A percentile compares a stretch with the other conserved stretches of the same genome.
Conservation (phyloP, 2,329 filamentous ascomycete genomes). For the Dactylellina cionopaga region DNA sequence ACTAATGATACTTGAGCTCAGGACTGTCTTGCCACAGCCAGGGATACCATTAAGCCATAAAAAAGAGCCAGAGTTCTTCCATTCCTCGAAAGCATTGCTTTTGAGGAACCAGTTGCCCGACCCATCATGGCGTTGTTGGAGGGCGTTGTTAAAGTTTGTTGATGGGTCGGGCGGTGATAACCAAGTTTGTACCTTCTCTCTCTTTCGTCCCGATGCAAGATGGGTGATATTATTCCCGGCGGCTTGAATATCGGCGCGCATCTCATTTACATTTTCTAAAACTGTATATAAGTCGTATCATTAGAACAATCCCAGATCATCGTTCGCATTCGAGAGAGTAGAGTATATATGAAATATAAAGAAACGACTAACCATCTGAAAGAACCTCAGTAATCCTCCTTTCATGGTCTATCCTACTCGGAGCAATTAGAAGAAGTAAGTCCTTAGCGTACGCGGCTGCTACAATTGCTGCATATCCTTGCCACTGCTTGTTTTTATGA, state of each 20-base stretch:
- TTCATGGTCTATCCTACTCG: background rate
- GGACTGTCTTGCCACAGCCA: slow-evolving; percentile 63
- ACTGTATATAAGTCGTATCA: too few relatives aligned
- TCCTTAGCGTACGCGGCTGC: slow-evolving; percentile 15
- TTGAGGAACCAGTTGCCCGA: too few relatives aligned
- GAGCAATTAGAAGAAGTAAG: background rate
- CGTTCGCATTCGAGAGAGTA: too few relatives aligned
- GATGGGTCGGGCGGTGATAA: slow-evolving; percentile 59
- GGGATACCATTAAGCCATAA: too few relatives aligned
- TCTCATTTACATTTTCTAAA: background rate
- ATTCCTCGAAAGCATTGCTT: too few relatives aligned
- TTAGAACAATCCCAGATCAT: too few relatives aligned
- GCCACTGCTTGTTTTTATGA: too few relatives aligned
- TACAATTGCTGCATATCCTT: slow-evolving; percentile 14
- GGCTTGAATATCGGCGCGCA: background rate
- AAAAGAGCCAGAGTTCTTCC: too few relatives aligned
- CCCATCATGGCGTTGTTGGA: too few relatives aligned
- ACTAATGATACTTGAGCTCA: slow-evolving; percentile 61
- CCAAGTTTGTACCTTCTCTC: slow-evolving; percentile 58
- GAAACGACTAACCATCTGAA: too few relatives aligned
- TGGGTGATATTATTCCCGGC: background rate
- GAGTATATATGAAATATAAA: background rate
- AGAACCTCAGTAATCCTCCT: slow-evolving; percentile 1
- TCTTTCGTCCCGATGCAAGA: too few relatives aligned
- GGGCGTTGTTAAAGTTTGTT: too few relatives aligned